Percentiles rank a stretch among this genome's conserved stretches.
These are phyloP conservation scores for Ogataea methylovora DNA, from an alignment of 805 yeast species.

Conservation along the genomic window DNA sequence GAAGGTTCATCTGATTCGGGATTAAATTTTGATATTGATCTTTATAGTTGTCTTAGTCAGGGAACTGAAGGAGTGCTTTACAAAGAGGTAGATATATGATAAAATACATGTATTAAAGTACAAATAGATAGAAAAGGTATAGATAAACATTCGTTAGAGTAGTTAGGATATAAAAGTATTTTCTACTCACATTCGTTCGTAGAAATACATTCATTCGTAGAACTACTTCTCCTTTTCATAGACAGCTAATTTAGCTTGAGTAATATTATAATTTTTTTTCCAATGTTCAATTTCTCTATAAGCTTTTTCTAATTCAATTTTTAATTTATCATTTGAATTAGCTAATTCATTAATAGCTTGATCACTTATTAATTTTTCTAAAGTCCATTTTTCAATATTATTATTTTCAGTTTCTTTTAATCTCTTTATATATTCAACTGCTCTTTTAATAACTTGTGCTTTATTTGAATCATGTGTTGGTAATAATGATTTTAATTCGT, in stretches of 20 bases:
- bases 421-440: slow-evolving; percentile 84
- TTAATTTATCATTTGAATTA: slow-evolving; percentile 79
- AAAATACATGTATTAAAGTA: neutral
- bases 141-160: no score
- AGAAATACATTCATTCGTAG: neutral
- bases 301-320: slow-evolving; percentile 82
- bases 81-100: neutral
- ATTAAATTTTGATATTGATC: slow-evolving; percentile 38
- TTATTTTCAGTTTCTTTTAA: slow-evolving; percentile 85
- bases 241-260: slow-evolving; percentile 3
- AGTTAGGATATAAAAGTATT: neutral
- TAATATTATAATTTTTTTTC: slow-evolving; percentile 40
- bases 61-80: slow-evolving; percentile 56
- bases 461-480: slow-evolving; percentile 85
- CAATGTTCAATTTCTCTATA: slow-evolving; percentile 86
- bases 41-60: slow-evolving; percentile 51
- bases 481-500: slow-evolving; percentile 65
- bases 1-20: no score
- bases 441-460: slow-evolving; percentile 80
- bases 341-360: slow-evolving; percentile 84
- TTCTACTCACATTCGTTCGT: neutral
- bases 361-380: slow-evolving; percentile 86
- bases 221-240: neutral
- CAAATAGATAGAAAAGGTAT: neutral
- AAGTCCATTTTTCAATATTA: slow-evolving; percentile 89